A percentile compares a stretch with the other conserved stretches of the same genome.
Evolutionary conservation across 2,329 filamentous ascomycete genomes (phyloP).

Genomic region (Beauveria bassiana): DNA sequence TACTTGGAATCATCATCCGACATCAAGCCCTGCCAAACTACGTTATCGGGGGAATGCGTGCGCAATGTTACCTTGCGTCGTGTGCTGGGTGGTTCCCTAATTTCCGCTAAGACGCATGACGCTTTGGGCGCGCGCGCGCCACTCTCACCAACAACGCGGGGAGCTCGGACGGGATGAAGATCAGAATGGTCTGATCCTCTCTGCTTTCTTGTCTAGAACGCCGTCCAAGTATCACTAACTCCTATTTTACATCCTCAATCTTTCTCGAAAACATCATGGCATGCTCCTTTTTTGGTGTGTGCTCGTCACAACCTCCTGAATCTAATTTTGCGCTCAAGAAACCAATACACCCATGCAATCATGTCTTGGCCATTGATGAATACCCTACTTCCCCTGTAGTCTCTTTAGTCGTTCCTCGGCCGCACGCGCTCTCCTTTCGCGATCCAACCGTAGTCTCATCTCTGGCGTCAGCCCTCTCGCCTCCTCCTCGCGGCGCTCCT

Average conservation of each 20-base stretch:
- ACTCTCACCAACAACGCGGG: neutral
- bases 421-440: conserved; percentile 82
- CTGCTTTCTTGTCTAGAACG: too few relatives aligned
- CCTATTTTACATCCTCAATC: too few relatives aligned
- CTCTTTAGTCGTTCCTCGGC: conserved; percentile 78
- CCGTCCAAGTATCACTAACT: too few relatives aligned
- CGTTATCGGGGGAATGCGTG: neutral
- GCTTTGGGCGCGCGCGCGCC: neutral
- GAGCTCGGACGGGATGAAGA: too few relatives aligned
- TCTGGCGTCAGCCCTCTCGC: conserved; percentile 78
- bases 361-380: neutral
- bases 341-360: neutral
- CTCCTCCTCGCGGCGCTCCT: conserved; percentile 79
- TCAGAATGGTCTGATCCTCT: too few relatives aligned
- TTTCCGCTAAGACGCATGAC: neutral
- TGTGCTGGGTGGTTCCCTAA: neutral
- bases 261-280: too few relatives aligned
- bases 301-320: too few relatives aligned
- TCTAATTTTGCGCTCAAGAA: too few relatives aligned
- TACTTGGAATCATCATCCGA: too few relatives aligned
- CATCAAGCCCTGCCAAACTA: too few relatives aligned
- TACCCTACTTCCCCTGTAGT: conserved; percentile 41
- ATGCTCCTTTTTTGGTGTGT: too few relatives aligned
- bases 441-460: conserved; percentile 74
- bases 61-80: neutral